These are phyloP conservation scores for Wickerhamiella allomyrinae DNA, from an alignment of 805 yeast species.

Conservation along the genomic window DNA sequence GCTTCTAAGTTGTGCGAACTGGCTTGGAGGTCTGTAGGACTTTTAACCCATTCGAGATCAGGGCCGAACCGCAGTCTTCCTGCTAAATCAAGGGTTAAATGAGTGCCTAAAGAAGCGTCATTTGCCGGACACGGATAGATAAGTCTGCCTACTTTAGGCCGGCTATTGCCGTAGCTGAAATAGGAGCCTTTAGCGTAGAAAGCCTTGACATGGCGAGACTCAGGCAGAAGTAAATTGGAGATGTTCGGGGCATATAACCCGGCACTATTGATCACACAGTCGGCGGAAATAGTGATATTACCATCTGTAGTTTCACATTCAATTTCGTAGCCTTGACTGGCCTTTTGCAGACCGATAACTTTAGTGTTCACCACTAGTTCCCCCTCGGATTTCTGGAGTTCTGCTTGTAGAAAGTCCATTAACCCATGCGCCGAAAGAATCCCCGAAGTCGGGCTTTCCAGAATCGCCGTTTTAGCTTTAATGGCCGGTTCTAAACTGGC, in stretches of 20 bases:
- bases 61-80: constrained; percentile 80
- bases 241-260: constrained; percentile 66
- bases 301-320: constrained; percentile 17
- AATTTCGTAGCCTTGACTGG: constrained; percentile 11
- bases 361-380: constrained; percentile 50
- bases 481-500: constrained; percentile 49
- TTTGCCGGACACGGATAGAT: constrained; percentile 71
- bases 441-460: constrained; percentile 73
- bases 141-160: constrained; percentile 39
- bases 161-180: constrained; percentile 38
- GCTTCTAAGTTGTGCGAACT: constrained; percentile 31
- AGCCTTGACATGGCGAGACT: constrained; percentile 40
- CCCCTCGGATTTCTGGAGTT: constrained; percentile 44
- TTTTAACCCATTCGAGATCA: constrained; percentile 64
- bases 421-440: constrained; percentile 70
- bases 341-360: constrained; percentile 30
- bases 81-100: constrained; percentile 68
- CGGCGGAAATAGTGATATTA: constrained; percentile 26
- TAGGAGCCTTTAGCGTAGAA: constrained; percentile 79
- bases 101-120: constrained; percentile 73
- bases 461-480: constrained; percentile 42
- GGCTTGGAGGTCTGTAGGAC: constrained; percentile 21
- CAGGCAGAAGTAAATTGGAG: constrained; percentile 55
- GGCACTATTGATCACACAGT: constrained; percentile 58
- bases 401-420: constrained; percentile 42